These are phyloP conservation scores for Fraxinus sp. DNA, from an alignment of 305 asterid species.

Conservation along the genomic window DNA sequence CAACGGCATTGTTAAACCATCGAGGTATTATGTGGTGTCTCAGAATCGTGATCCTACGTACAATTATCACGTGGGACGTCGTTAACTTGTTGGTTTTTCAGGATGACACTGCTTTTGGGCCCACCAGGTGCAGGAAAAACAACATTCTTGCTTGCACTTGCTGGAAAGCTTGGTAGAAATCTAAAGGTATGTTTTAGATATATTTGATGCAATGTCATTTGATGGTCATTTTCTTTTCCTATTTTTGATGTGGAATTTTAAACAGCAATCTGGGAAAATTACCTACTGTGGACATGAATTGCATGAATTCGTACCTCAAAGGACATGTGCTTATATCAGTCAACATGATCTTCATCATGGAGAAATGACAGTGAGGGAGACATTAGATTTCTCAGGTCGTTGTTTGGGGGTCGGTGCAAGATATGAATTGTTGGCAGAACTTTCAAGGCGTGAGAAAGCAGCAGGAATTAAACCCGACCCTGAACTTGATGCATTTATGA, in stretches of 20 bases:
- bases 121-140: constrained; percentile 49
- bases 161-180: constrained; percentile 33
- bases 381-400: constrained; percentile 51
- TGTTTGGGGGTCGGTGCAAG: constrained; percentile 53
- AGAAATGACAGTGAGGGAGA: constrained; percentile 68
- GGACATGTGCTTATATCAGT: constrained; percentile 54
- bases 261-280: constrained; percentile 44
- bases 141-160: constrained; percentile 39
- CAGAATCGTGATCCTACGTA: neutral
- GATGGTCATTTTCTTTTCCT: neutral
- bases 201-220: neutral
- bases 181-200: constrained; percentile 27
- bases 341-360: constrained; percentile 58
- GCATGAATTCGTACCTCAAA: constrained; percentile 49
- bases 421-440: constrained; percentile 41
- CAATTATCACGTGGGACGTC: neutral
- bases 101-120: constrained; percentile 45
- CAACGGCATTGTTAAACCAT: constrained; percentile 41
- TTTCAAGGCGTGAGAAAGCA: constrained; percentile 48
- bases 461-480: constrained; percentile 53
- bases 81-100: constrained; percentile 16
- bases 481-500: constrained; percentile 52
- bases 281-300: constrained; percentile 57
- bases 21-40: constrained; percentile 29
- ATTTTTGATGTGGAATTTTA: neutral